Conservation (phyloP, 495 filamentous ascomycete genomes). For the Thermothielavioides terrestris region DNA sequence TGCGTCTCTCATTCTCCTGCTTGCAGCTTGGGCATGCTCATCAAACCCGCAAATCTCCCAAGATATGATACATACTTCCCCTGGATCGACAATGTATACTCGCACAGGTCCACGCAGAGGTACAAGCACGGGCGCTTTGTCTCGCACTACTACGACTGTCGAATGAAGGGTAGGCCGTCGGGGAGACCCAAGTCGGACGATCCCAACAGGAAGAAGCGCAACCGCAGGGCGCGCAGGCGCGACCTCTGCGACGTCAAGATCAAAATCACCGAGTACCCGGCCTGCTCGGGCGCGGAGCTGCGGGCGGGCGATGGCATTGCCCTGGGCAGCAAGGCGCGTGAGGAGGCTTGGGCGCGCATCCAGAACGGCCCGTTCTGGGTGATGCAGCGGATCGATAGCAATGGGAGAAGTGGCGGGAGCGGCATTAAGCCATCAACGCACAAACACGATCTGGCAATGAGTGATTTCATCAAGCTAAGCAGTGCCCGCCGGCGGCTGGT, state of each 20-base stretch:
- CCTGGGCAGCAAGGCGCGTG: slow-evolving; percentile 10
- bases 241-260: slow-evolving; percentile 89
- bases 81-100: slow-evolving; percentile 87
- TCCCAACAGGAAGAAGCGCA: slow-evolving; percentile 83
- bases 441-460: slow-evolving; percentile 68
- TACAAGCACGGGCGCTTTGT: slow-evolving; percentile 80
- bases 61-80: slow-evolving; percentile 87
- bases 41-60: neutral
- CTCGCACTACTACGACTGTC: slow-evolving; percentile 86
- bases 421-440: slow-evolving; percentile 49
- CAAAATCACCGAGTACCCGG: slow-evolving; percentile 78
- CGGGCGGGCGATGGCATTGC: slow-evolving; percentile 13
- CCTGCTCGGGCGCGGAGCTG: slow-evolving; percentile 40
- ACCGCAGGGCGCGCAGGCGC: slow-evolving; percentile 64
- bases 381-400: slow-evolving; percentile 70
- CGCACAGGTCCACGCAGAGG: slow-evolving; percentile 76
- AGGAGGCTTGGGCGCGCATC: slow-evolving; percentile 1
- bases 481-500: slow-evolving; percentile 60
- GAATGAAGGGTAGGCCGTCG: slow-evolving; percentile 74
- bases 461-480: slow-evolving; percentile 80
- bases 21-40: neutral
- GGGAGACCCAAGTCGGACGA: slow-evolving; percentile 80
- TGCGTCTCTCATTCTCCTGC: neutral
- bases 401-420: slow-evolving; percentile 60
- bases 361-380: slow-evolving; percentile 54